A percentile compares a stretch with the other conserved stretches of the same genome.
These are phyloP conservation scores for Detonula confervacea DNA, from an alignment of 352 stramenopile genomes.

Conservation along the genomic window DNA sequence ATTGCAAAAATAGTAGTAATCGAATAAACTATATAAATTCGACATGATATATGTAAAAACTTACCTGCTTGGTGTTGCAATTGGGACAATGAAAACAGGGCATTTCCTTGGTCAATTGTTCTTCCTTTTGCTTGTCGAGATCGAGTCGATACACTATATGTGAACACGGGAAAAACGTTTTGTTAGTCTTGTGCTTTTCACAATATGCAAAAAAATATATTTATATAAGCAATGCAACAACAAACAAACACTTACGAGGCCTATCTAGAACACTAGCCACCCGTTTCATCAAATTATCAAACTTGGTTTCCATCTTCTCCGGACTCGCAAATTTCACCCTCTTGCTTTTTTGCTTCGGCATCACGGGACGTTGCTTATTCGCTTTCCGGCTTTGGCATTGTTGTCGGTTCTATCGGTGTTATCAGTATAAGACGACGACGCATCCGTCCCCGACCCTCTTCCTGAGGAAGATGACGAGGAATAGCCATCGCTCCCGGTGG, in stretches of 20 bases:
- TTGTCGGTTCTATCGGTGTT: constrained; percentile 1
- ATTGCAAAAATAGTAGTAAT: constrained; percentile 3
- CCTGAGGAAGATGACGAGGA: constrained; percentile 12
- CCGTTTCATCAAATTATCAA: constrained; percentile 46
- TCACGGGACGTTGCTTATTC: too few relatives aligned
- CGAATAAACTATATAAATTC: too few relatives aligned
- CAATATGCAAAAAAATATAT: constrained; percentile 16
- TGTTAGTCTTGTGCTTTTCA: constrained; percentile 1
- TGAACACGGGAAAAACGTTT: constrained; percentile 22
- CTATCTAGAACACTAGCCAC: constrained; percentile 37
- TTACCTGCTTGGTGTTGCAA: constrained; percentile 68
- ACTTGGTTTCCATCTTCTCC: constrained; percentile 27
- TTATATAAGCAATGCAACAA: constrained; percentile 10
- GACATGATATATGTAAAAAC: too few relatives aligned
- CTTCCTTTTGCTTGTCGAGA: constrained; percentile 14
- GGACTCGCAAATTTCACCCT: constrained; percentile 15
- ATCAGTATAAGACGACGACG: constrained; percentile 20
- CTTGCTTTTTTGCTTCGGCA: not conserved
- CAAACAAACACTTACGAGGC: constrained; percentile 19
- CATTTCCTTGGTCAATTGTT: constrained; percentile 29
- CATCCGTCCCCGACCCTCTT: constrained; percentile 21
- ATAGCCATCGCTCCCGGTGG: too few relatives aligned
- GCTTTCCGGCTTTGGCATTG: too few relatives aligned
- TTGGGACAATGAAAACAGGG: constrained; percentile 80
- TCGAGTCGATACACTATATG: constrained; percentile 20